phyloP scores from a whole-genome alignment of 176 grass and related monocot genomes.

The Oryza longistaminata region DNA sequence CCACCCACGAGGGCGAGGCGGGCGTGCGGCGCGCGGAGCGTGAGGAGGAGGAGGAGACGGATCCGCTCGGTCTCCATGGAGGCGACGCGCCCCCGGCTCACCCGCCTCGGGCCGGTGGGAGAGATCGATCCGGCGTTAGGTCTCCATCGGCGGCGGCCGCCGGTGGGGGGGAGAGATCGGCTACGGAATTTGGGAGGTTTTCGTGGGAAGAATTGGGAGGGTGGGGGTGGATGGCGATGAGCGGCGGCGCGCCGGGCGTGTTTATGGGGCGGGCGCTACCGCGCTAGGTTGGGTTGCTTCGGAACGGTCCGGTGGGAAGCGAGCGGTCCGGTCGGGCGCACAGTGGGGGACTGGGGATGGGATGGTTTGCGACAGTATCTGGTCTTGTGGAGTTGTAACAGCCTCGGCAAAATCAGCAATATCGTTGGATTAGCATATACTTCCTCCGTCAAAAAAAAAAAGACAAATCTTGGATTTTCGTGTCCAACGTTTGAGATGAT shows the following conservation, averaged over 20 bases:
- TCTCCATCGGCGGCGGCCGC: slow-evolving; percentile 63
- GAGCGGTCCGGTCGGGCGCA: neutral
- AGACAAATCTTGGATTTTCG: too few relatives aligned
- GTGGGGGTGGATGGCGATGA: neutral
- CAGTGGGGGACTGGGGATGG: too few relatives aligned
- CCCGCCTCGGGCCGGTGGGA: slow-evolving; percentile 5
- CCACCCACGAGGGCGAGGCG: slow-evolving; percentile 94
- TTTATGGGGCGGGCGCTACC: slow-evolving; percentile 17
- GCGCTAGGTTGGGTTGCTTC: neutral
- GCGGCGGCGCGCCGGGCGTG: neutral
- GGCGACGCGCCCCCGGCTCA: neutral
- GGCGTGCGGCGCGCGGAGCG: slow-evolving; percentile 43
- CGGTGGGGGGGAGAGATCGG: neutral
- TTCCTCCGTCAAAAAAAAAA: too few relatives aligned
- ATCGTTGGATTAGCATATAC: too few relatives aligned
- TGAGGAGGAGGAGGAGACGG: slow-evolving; percentile 64
- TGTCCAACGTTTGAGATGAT: too few relatives aligned
- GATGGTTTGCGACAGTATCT: too few relatives aligned
- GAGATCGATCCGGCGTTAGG: neutral
- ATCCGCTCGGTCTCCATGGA: slow-evolving; percentile 72
- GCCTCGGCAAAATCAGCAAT: too few relatives aligned
- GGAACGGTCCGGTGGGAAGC: neutral
- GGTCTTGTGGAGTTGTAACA: too few relatives aligned
- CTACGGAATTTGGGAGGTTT: slow-evolving; percentile 1
- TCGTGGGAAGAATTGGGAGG: neutral